A percentile compares a stretch with the other conserved stretches of the same genome.
Evolutionary conservation across 257 asterid genomes (phyloP).

Genomic region (Petunia axillaris): DNA sequence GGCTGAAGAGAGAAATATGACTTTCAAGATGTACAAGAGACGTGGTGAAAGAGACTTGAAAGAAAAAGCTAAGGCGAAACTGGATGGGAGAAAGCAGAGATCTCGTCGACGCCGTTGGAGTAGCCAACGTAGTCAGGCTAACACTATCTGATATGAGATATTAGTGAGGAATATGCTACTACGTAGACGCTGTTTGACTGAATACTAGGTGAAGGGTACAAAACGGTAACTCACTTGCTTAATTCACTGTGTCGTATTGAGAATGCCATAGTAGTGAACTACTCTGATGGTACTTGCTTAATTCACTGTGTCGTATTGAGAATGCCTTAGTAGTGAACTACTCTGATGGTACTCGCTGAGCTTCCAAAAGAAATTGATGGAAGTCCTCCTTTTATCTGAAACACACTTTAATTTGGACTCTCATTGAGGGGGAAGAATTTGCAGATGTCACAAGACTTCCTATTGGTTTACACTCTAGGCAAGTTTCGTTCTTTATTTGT

Average conservation of each 20-base stretch:
- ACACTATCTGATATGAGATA: constrained; percentile 39
- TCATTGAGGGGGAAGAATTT: not conserved
- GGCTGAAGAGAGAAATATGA: constrained; percentile 85
- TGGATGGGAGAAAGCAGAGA: constrained; percentile 77
- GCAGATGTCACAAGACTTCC: not conserved
- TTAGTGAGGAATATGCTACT: not conserved
- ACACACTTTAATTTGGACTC: not conserved
- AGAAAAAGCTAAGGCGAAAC: constrained; percentile 66
- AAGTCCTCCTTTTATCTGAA: not conserved
- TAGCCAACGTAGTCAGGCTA: constrained; percentile 48
- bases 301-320: not conserved
- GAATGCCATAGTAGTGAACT: not conserved
- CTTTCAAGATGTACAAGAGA: constrained; percentile 92
- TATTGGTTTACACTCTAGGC: not conserved
- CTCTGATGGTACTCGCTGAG: not conserved
- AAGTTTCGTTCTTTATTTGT: not conserved
- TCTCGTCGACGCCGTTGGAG: constrained; percentile 75
- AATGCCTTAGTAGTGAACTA: not conserved
- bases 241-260: not conserved
- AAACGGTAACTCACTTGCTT: not conserved
- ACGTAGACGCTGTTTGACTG: not conserved
- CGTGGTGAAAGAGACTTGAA: constrained; percentile 83
- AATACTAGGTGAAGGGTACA: not conserved
- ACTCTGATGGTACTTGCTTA: not conserved
- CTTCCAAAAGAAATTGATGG: not conserved